Evolutionary conservation across 2,329 filamentous ascomycete genomes (phyloP).

Genomic region (Pyrenophora tritici-repentis): DNA sequence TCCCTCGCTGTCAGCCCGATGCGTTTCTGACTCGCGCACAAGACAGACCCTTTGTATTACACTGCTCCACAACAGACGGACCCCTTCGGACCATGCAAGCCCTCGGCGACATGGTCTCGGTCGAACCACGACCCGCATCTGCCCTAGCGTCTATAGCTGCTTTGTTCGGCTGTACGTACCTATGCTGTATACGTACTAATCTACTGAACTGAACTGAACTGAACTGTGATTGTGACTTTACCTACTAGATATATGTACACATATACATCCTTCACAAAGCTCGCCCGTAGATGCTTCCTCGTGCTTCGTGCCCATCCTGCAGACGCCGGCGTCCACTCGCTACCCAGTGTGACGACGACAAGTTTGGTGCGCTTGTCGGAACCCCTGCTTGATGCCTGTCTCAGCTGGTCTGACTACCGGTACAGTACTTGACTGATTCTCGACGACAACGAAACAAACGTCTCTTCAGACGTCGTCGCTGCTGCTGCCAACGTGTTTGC

Average conservation of each 20-base stretch:
- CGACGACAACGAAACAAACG: neutral
- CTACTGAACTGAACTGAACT: no score
- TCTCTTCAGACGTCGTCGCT: neutral
- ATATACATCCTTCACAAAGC: no score
- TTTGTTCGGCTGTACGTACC: conserved; percentile 2
- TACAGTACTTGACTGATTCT: no score
- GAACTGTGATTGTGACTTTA: no score
- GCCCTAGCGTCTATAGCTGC: conserved; percentile 17
- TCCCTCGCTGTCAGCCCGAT: conserved; percentile 10
- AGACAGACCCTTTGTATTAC: conserved; percentile 8
- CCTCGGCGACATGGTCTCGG: conserved; percentile 15
- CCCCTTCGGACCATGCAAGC: conserved; percentile 12
- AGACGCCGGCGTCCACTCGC: conserved; percentile 7
- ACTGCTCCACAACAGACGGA: conserved; percentile 8
- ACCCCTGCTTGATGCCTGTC: conserved; percentile 4
- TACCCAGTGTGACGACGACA: conserved; percentile 9
- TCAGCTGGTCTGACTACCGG: conserved; percentile 1
- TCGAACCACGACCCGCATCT: conserved; percentile 17
- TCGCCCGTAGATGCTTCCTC: neutral
- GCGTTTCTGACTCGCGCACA: conserved; percentile 16
- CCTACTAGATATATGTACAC: no score
- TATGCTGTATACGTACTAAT: no score
- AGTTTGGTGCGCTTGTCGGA: conserved; percentile 1
- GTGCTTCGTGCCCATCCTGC: conserved; percentile 17
- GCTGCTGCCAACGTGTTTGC: no score